Evolutionary conservation across 306 rosid genomes (phyloP).

Genomic region (Medicago arabica): DNA sequence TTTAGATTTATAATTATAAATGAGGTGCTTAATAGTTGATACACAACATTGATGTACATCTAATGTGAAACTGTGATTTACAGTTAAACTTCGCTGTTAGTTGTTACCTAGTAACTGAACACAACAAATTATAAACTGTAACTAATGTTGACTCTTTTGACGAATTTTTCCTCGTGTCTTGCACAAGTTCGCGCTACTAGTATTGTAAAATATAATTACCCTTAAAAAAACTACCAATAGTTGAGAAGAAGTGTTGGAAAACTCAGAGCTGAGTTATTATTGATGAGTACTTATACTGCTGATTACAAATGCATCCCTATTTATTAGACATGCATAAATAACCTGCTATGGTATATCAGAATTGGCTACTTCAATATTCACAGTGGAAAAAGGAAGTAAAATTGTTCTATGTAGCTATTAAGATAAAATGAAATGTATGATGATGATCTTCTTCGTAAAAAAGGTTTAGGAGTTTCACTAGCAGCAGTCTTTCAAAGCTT

Average conservation of each 20-base stretch:
- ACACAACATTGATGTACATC: background rate
- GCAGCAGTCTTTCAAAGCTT: constrained; percentile 61
- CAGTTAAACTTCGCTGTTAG: background rate
- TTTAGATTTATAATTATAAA: no score
- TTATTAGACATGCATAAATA: background rate
- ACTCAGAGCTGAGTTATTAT: background rate
- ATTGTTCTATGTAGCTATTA: background rate
- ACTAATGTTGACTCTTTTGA: background rate
- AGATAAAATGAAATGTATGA: constrained; percentile 56
- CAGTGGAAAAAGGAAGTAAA: constrained; percentile 25
- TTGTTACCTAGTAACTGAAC: background rate
- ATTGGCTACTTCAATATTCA: constrained; percentile 30
- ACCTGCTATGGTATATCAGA: constrained; percentile 26
- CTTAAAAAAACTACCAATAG: background rate
- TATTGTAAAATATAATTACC: background rate
- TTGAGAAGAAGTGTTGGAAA: constrained; percentile 7
- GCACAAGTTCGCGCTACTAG: background rate
- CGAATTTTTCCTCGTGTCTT: background rate
- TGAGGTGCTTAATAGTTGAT: background rate
- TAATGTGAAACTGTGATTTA: background rate
- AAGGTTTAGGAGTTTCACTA: constrained; percentile 24
- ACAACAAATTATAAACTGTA: no score
- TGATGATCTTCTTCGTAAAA: constrained; percentile 53
- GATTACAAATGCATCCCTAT: constrained; percentile 29
- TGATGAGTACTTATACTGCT: constrained; percentile 7